These are phyloP conservation scores for Isabelozyma gotoi DNA, from an alignment of 805 yeast genomes.

Conservation along the genomic window DNA sequence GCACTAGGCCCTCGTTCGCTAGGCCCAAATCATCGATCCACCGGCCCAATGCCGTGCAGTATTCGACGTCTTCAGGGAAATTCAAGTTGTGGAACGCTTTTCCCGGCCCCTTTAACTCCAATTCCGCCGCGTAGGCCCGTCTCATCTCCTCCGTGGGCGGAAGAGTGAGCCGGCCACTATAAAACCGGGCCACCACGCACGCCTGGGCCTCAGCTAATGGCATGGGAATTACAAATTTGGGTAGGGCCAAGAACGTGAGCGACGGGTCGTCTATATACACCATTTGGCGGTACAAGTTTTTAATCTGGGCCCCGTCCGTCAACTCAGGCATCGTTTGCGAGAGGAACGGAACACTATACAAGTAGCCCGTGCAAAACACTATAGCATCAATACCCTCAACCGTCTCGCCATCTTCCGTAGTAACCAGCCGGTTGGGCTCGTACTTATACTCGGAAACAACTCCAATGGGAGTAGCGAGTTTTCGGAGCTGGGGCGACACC, in stretches of 20 bases:
- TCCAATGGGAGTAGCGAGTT: conserved; percentile 29
- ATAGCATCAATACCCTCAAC: conserved; percentile 25
- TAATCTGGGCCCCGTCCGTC: conserved; percentile 36
- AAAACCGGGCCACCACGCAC: conserved; percentile 39
- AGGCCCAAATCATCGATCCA: conserved; percentile 5
- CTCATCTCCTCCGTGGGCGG: conserved; percentile 40
- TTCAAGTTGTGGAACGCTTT: conserved; percentile 39
- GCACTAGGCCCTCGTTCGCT: conserved; percentile 6
- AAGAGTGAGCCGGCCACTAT: conserved; percentile 41
- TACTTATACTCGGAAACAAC: conserved; percentile 29
- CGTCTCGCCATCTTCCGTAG: conserved; percentile 22
- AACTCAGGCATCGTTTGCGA: conserved; percentile 16
- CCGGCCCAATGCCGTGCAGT: conserved; percentile 43
- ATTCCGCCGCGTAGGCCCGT: conserved; percentile 26
- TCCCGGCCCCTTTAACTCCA: conserved; percentile 19
- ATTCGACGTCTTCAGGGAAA: conserved; percentile 59
- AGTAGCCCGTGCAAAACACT: conserved; percentile 41
- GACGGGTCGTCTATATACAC: conserved; percentile 48
- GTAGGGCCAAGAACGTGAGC: conserved; percentile 40
- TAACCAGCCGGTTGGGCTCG: conserved; percentile 20
- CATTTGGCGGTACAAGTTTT: conserved; percentile 44
- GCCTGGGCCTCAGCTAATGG: conserved; percentile 52
- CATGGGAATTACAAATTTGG: conserved; percentile 49
- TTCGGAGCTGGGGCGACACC: conserved; percentile 42
- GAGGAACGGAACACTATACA: conserved; percentile 35